A percentile compares a stretch with the other conserved stretches of the same genome.
These are phyloP conservation scores for Ustilago lituana DNA, from an alignment of 1,284 basidiomycete genomes.

Conservation along the genomic window DNA sequence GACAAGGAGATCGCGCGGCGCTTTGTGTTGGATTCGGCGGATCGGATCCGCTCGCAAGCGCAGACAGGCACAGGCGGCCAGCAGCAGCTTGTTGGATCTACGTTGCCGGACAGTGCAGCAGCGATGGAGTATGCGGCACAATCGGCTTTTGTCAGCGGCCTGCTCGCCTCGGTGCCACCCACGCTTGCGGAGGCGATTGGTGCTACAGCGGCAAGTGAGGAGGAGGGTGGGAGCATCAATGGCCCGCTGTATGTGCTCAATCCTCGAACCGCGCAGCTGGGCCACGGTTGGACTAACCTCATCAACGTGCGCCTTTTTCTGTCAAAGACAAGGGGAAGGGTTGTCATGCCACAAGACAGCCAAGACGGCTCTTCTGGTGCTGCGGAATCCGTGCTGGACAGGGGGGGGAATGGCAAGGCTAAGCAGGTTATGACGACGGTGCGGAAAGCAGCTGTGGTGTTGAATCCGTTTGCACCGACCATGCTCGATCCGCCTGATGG, in stretches of 20 bases:
- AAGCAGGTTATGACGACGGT: slow-evolving; percentile 14
- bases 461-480: slow-evolving; percentile 27
- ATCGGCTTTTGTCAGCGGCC: slow-evolving; percentile 27
- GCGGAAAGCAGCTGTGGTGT: slow-evolving; percentile 26
- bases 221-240: not conserved
- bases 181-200: slow-evolving; percentile 25
- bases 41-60: no score
- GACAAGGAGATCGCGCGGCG: slow-evolving; percentile 40
- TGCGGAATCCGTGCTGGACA: no score
- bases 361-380: no score
- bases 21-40: slow-evolving; percentile 26
- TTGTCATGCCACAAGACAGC: not conserved
- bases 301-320: slow-evolving; percentile 50
- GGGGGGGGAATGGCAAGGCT: no score
- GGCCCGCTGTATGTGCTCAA: slow-evolving; percentile 12
- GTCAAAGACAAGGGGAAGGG: slow-evolving; percentile 26
- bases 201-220: not conserved
- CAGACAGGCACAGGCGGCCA: no score
- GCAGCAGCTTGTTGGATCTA: not conserved
- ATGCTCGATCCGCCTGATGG: slow-evolving; percentile 20
- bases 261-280: slow-evolving; percentile 49
- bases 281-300: slow-evolving; percentile 55
- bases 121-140: slow-evolving; percentile 24
- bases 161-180: slow-evolving; percentile 29
- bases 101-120: slow-evolving; percentile 13